Conservation (phyloP, 257 asterid genomes). For the Nicotiana tabacum region DNA sequence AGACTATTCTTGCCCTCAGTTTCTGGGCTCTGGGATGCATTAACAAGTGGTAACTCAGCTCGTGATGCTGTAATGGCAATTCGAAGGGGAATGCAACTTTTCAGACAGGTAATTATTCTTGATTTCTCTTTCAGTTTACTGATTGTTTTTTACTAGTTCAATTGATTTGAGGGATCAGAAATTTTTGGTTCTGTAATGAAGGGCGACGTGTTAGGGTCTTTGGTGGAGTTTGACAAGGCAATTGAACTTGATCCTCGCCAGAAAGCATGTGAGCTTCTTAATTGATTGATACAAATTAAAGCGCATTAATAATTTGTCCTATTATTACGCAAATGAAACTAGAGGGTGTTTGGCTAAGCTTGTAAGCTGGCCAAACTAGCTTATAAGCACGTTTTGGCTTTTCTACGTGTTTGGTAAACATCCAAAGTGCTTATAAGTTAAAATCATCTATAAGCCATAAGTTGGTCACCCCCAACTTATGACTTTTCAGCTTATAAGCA, state of each 20-base stretch:
- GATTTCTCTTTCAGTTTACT: background rate
- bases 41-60: constrained; percentile 64
- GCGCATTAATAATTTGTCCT: background rate
- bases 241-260: constrained; percentile 81
- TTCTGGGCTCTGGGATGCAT: constrained; percentile 72
- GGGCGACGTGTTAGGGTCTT: constrained; percentile 85
- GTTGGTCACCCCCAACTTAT: too few species aligned
- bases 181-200: constrained; percentile 16
- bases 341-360: too few species aligned
- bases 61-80: constrained; percentile 64
- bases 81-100: constrained; percentile 83
- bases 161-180: background rate
- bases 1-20: constrained; percentile 53
- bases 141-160: background rate
- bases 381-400: too few species aligned
- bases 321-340: background rate
- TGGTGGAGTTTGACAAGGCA: constrained; percentile 86
- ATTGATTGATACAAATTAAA: background rate
- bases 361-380: too few species aligned
- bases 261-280: constrained; percentile 54
- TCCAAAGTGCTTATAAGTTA: too few species aligned
- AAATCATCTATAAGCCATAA: too few species aligned
- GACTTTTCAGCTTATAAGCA: too few species aligned
- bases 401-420: too few species aligned
- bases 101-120: constrained; percentile 58